Conservation (phyloP, 2,329 filamentous ascomycete species). For the Aspergillus chevalieri region DNA sequence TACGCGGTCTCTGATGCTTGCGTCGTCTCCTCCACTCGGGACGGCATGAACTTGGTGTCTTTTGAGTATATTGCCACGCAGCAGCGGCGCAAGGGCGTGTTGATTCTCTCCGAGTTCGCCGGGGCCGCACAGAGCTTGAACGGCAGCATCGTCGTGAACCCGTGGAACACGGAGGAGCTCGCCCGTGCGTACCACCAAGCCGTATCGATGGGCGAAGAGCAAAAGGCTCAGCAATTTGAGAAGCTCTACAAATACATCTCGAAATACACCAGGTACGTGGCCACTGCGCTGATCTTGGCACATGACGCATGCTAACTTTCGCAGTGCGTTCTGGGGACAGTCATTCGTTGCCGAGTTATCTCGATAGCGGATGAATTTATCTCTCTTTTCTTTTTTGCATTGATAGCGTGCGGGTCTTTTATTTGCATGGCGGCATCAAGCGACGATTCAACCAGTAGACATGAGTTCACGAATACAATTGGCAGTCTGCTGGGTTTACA, state of each 20-base stretch:
- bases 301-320: neutral
- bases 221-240: slow-evolving; percentile 73
- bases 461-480: neutral
- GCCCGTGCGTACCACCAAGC: slow-evolving; percentile 85
- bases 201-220: slow-evolving; percentile 86
- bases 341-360: slow-evolving; percentile 80
- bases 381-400: neutral
- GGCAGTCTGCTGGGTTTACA: neutral
- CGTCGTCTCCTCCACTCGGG: slow-evolving; percentile 80
- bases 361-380: slow-evolving; percentile 29
- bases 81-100: slow-evolving; percentile 75
- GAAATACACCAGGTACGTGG: slow-evolving; percentile 71
- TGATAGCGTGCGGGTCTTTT: neutral
- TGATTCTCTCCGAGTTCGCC: slow-evolving; percentile 91
- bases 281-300: neutral
- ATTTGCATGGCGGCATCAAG: neutral
- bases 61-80: slow-evolving; percentile 96
- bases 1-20: slow-evolving; percentile 87
- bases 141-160: slow-evolving; percentile 85
- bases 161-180: slow-evolving; percentile 95
- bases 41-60: slow-evolving; percentile 94
- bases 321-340: slow-evolving; percentile 81
- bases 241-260: slow-evolving; percentile 90
- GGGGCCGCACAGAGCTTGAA: slow-evolving; percentile 88
- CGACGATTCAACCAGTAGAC: neutral